Conservation (phyloP, 140 eudicot species). For the Cichorium intybus region DNA sequence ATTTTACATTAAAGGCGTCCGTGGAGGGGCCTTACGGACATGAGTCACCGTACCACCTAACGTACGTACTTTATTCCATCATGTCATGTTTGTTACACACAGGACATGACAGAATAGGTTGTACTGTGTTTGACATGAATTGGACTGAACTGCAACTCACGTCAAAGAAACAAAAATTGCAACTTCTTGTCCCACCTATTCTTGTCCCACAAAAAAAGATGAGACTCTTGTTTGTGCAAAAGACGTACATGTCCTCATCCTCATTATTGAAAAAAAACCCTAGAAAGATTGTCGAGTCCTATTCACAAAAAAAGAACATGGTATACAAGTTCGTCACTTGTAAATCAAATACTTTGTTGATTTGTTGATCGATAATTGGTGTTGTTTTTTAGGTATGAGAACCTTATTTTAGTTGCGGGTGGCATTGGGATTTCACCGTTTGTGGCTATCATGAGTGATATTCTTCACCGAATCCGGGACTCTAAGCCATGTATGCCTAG, state of each 20-base stretch:
- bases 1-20: slow-evolving; percentile 51
- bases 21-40: slow-evolving; percentile 95
- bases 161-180: not conserved
- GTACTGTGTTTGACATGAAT: too few species aligned
- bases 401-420: slow-evolving; percentile 88
- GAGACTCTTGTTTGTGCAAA: not conserved
- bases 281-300: not conserved
- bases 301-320: not conserved
- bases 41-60: slow-evolving; percentile 79
- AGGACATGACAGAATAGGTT: not conserved
- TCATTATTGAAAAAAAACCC: too few species aligned
- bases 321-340: not conserved
- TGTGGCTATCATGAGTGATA: slow-evolving; percentile 79
- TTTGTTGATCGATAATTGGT: not conserved
- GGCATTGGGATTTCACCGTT: slow-evolving; percentile 96
- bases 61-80: slow-evolving; percentile 37
- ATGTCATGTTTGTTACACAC: not conserved
- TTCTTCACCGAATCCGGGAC: slow-evolving; percentile 57
- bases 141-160: not conserved
- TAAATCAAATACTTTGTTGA: not conserved
- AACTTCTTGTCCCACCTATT: not conserved
- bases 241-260: not conserved
- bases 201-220: too few species aligned
- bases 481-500: slow-evolving; percentile 73
- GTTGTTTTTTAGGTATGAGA: slow-evolving; percentile 56